Percentiles rank a stretch among this genome's conserved stretches.
These are phyloP conservation scores for Fusarium palustre DNA, from an alignment of 2,329 filamentous ascomycete genomes.

Conservation along the genomic window DNA sequence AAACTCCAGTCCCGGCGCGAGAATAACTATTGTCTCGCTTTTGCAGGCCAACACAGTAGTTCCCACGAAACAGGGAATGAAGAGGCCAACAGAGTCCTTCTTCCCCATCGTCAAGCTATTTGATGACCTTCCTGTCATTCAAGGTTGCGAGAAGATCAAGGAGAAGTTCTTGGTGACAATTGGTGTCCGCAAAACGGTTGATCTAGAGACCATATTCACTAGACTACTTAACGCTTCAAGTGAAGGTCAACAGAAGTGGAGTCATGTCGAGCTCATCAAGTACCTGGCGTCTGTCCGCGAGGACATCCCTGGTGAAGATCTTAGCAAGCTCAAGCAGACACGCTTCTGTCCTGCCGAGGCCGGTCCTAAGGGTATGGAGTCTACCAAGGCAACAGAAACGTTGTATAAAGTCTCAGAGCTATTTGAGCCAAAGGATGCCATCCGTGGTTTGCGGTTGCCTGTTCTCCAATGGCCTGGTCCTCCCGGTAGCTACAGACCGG, in stretches of 20 bases:
- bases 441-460: conserved; percentile 78
- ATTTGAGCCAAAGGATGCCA: conserved; percentile 79
- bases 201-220: conserved; percentile 92
- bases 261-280: conserved; percentile 92
- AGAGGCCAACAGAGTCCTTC: conserved; percentile 84
- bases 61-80: conserved; percentile 93
- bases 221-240: conserved; percentile 76
- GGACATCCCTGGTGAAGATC: conserved; percentile 87
- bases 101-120: conserved; percentile 95
- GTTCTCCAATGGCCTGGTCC: conserved; percentile 84
- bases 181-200: conserved; percentile 94
- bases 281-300: conserved; percentile 90
- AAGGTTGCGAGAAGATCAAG: conserved; percentile 81
- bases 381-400: conserved; percentile 61
- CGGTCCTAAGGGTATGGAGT: conserved; percentile 66
- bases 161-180: conserved; percentile 88
- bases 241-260: conserved; percentile 77
- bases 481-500: conserved; percentile 70
- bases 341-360: conserved; percentile 85
- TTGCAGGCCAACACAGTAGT: conserved; percentile 79
- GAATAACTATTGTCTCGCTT: conserved; percentile 71
- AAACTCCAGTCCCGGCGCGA: conserved; percentile 73
- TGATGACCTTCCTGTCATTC: conserved; percentile 88
- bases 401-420: conserved; percentile 82
- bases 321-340: conserved; percentile 80